Conservation (phyloP, 129 eudicot genomes). For the Flaveria trinervia region DNA sequence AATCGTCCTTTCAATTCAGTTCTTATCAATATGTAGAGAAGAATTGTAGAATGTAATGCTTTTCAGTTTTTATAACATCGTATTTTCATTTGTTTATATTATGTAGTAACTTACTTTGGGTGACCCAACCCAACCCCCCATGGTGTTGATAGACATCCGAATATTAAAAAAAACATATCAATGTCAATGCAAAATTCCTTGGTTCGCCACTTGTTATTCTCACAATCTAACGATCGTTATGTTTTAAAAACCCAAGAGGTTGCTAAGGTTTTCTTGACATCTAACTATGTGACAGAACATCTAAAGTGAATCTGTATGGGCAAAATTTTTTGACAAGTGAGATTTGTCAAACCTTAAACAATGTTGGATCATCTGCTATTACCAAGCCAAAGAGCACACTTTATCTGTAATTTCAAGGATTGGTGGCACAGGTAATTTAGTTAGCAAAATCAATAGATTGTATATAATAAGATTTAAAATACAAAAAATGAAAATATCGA, state of each 20-base stretch:
- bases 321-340: slow-evolving; percentile 16
- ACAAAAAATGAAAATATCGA: not conserved
- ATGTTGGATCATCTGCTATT: slow-evolving; percentile 18
- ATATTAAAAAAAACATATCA: too few species aligned
- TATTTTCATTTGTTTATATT: not conserved
- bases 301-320: not conserved
- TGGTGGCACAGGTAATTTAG: not conserved
- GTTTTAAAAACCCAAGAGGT: not conserved
- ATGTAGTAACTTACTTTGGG: too few species aligned
- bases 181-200: not conserved
- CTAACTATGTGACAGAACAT: slow-evolving; percentile 14
- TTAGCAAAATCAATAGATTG: slow-evolving; percentile 5
- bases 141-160: not conserved
- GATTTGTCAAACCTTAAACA: not conserved
- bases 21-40: too few species aligned
- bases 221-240: too few species aligned
- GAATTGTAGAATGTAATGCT: too few species aligned
- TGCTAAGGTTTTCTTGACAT: slow-evolving; percentile 27
- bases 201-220: not conserved
- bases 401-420: slow-evolving; percentile 52
- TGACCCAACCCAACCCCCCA: not conserved
- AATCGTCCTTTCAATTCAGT: too few species aligned
- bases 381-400: slow-evolving; percentile 64
- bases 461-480: not conserved
- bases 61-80: too few species aligned